Conservation (phyloP, 805 yeast genomes). For the Yamadazyma phyllophila region DNA sequence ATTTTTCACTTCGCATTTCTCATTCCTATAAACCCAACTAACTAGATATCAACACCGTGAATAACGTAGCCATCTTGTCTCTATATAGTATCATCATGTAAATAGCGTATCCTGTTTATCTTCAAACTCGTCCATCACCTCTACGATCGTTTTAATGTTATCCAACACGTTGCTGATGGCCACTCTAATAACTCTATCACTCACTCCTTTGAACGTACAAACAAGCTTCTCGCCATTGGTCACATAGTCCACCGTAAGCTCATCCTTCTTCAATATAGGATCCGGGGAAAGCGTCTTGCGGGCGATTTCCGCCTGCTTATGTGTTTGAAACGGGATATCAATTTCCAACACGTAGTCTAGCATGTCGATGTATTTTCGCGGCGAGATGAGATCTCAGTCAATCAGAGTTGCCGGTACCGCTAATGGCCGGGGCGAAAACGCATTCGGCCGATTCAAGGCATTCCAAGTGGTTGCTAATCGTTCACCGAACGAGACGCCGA, state of each 20-base stretch:
- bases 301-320: constrained; percentile 64
- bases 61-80: too few species aligned
- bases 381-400: background rate
- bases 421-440: too few species aligned
- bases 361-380: constrained; percentile 1
- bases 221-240: constrained; percentile 35
- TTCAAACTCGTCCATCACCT: constrained; percentile 74
- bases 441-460: too few species aligned
- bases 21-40: background rate
- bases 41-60: too few species aligned
- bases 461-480: too few species aligned
- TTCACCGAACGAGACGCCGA: too few species aligned
- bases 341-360: constrained; percentile 27
- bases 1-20: constrained; percentile 4
- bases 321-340: constrained; percentile 61
- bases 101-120: constrained; percentile 27
- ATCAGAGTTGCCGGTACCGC: too few species aligned
- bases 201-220: constrained; percentile 55
- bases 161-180: constrained; percentile 82
- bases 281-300: constrained; percentile 64
- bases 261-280: constrained; percentile 73
- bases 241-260: constrained; percentile 50
- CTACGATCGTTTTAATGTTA: constrained; percentile 70
- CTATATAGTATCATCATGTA: background rate
- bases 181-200: constrained; percentile 76